Percentiles rank a stretch among this genome's conserved stretches.
Conservation (phyloP, 1,284 basidiomycete genomes). For the Boletellus deceptivus region DNA sequence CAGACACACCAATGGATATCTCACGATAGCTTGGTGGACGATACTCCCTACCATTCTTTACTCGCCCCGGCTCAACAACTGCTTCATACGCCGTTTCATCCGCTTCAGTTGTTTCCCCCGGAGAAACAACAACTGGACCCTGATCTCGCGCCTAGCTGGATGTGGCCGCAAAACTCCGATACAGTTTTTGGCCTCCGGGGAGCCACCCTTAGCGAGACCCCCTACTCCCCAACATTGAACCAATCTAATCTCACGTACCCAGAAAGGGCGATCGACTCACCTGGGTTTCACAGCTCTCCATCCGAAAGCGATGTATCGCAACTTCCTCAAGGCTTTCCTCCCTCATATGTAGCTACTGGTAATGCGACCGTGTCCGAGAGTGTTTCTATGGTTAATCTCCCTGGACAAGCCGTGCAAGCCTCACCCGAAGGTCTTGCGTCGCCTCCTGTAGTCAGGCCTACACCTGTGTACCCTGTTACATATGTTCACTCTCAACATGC, state of each 20-base stretch:
- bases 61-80: constrained; percentile 9
- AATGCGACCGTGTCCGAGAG: not conserved
- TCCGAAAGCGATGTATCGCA: constrained; percentile 15
- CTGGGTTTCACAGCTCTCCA: constrained; percentile 2
- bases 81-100: constrained; percentile 12
- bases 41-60: constrained; percentile 6
- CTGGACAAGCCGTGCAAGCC: constrained; percentile 1
- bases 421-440: constrained; percentile 11
- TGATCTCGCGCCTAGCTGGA: constrained; percentile 13
- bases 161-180: constrained; percentile 22
- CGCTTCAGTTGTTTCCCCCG: constrained; percentile 10
- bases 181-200: constrained; percentile 7
- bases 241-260: constrained; percentile 10
- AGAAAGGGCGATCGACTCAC: constrained; percentile 7
- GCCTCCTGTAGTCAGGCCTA: constrained; percentile 29
- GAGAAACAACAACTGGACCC: constrained; percentile 17
- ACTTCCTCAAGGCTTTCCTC: constrained; percentile 9
- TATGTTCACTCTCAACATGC: constrained; percentile 23
- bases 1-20: constrained; percentile 13
- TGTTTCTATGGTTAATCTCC: constrained; percentile 2
- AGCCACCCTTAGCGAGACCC: constrained; percentile 11
- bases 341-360: constrained; percentile 4
- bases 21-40: constrained; percentile 11
- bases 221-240: constrained; percentile 2
- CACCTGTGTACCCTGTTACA: constrained; percentile 27